These are phyloP conservation scores for Ampelocalamus luodianensis DNA, from an alignment of 176 grass and related monocot genomes.

Conservation along the genomic window DNA sequence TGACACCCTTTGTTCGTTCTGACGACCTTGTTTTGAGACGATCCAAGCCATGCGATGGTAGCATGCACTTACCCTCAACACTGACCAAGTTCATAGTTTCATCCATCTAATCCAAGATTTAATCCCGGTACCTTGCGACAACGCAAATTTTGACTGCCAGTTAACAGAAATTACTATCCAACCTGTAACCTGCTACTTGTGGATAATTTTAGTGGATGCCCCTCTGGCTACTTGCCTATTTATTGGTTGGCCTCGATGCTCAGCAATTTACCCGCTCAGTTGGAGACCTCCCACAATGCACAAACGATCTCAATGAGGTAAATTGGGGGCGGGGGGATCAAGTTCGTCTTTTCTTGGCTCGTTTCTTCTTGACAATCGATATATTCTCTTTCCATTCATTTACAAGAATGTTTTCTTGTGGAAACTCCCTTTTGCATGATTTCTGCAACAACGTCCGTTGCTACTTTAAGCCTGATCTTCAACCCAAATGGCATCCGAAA, in stretches of 20 bases:
- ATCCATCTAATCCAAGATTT: neutral
- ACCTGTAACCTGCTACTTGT: neutral
- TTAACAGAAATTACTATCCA: neutral
- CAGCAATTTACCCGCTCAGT: conserved; percentile 26
- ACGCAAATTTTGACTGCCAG: too few relatives aligned
- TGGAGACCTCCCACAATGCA: conserved; percentile 21
- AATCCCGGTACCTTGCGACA: too few relatives aligned
- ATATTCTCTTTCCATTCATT: neutral
- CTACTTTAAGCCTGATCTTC: neutral
- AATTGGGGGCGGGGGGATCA: neutral
- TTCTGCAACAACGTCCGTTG: neutral
- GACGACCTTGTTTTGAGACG: too few relatives aligned
- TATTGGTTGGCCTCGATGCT: conserved; percentile 6
- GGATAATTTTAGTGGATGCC: too few relatives aligned
- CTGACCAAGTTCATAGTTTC: neutral
- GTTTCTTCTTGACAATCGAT: neutral
- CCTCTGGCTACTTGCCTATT: neutral
- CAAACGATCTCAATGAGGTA: neutral
- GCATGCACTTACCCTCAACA: too few relatives aligned
- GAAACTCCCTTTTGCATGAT: neutral
- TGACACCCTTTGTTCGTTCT: too few relatives aligned
- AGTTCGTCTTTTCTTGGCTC: conserved; percentile 27
- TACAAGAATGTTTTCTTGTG: neutral
- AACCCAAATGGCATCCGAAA: neutral
- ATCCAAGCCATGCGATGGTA: too few relatives aligned